These are phyloP conservation scores for Oropetium thomaeum DNA, from an alignment of 176 grass and related monocot species.

Conservation along the genomic window DNA sequence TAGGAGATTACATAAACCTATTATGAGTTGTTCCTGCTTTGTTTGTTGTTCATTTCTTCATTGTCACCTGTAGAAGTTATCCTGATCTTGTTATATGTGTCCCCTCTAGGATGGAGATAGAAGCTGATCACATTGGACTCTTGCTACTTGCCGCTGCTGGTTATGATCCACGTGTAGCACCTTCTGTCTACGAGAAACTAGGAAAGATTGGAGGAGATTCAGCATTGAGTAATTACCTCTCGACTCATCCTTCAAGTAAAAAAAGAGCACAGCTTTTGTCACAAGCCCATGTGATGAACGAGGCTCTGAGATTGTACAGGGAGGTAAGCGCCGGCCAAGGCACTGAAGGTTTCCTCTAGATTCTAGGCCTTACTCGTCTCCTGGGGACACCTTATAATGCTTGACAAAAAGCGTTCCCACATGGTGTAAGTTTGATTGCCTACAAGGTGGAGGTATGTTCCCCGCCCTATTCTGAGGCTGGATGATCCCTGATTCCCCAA, in stretches of 20 bases:
- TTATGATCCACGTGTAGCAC: conserved; percentile 84
- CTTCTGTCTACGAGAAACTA: conserved; percentile 72
- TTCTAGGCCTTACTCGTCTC: background rate
- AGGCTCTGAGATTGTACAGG: conserved; percentile 69
- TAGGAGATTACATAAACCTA: no score
- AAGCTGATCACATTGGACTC: conserved; percentile 92
- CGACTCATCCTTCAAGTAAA: conserved; percentile 90
- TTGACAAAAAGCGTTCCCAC: background rate
- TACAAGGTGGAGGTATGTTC: background rate
- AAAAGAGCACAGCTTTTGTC: conserved; percentile 68
- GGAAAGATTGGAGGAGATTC: conserved; percentile 73
- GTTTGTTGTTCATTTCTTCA: background rate
- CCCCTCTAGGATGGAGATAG: conserved; percentile 81
- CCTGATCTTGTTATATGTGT: conserved; percentile 2
- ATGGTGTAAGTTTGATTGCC: background rate
- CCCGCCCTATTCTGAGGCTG: background rate
- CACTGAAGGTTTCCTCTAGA: conserved; percentile 81
- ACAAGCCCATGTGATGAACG: conserved; percentile 67
- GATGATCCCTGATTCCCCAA: background rate
- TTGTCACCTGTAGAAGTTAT: conserved; percentile 18
- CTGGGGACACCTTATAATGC: background rate
- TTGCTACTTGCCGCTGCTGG: conserved; percentile 85
- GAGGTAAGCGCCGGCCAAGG: conserved; percentile 45
- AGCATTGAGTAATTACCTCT: conserved; percentile 60
- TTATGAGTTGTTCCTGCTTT: background rate